Conservation (phyloP, 352 stramenopile genomes). For the Aphanomyces cochlioides region DNA sequence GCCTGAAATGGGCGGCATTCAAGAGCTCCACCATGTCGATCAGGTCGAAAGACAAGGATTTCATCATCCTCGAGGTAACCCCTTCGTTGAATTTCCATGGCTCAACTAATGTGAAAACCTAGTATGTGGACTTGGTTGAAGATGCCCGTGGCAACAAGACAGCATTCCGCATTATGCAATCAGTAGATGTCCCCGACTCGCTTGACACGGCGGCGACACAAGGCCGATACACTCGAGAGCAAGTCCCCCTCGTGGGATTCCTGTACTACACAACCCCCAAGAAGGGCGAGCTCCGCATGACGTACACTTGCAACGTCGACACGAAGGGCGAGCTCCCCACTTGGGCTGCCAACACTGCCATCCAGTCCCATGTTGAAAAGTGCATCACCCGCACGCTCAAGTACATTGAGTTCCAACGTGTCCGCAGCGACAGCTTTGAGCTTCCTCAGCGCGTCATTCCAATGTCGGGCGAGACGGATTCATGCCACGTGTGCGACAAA, state of each 20-base stretch:
- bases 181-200: slow-evolving; percentile 53
- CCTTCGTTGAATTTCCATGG: neutral
- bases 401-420: slow-evolving; percentile 80
- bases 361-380: slow-evolving; percentile 85
- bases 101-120: neutral
- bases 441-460: slow-evolving; percentile 39
- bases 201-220: slow-evolving; percentile 50
- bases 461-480: slow-evolving; percentile 46
- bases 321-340: slow-evolving; percentile 75
- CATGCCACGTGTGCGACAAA: slow-evolving; percentile 67
- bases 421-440: slow-evolving; percentile 69
- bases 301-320: slow-evolving; percentile 85
- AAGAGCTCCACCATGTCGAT: slow-evolving; percentile 77
- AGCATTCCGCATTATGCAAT: slow-evolving; percentile 81
- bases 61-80: slow-evolving; percentile 63
- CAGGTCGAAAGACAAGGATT: slow-evolving; percentile 74
- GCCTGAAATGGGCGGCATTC: slow-evolving; percentile 81
- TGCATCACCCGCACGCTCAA: slow-evolving; percentile 82
- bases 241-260: slow-evolving; percentile 78
- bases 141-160: slow-evolving; percentile 79
- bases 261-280: slow-evolving; percentile 86
- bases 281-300: slow-evolving; percentile 71
- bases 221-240: slow-evolving; percentile 60
- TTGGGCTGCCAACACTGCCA: slow-evolving; percentile 79
- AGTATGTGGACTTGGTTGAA: slow-evolving; percentile 86